Evolutionary conservation across 129 eudicot genomes (phyloP), one percentile per base, ranked within the genome.

Genomic region (Lonicera japonica): DNA sequence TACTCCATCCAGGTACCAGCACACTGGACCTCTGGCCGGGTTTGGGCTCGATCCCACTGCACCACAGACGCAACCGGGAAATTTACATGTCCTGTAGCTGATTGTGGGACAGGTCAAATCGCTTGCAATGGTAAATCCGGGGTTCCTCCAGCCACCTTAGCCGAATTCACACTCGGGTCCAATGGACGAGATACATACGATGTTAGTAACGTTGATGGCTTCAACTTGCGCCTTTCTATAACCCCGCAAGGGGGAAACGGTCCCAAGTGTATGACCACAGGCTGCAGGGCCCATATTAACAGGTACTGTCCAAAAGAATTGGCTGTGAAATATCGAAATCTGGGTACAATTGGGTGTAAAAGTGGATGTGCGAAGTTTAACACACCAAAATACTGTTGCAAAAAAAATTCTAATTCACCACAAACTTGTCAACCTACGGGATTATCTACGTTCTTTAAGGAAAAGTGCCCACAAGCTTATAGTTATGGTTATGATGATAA

Each of bases 161-260:
- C n/a, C n/a, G n/a, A n/a, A n/a, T n/a, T n/a, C n/a, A n/a, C n/a
- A n/a, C n/a, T n/a, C n/a, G n/a, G n/a, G n/a, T n/a, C n/a, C n/a
- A n/a, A n/a, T n/a, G n/a, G n/a, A n/a, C n/a, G n/a, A n/a, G n/a
- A n/a, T n/a, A n/a, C n/a, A n/a, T n/a, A n/a, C n/a, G n/a, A n/a
- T 18, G 21, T 76, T 3, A 76, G 81, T 21, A 66, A 71, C 0
- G 82, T 77, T 12, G 82, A 77, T 16, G 82, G 82, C 0, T 77
- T 58, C 61, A 77, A 71, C 36, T 23, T 77, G 1, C 77, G 73
- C 0, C 45, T 77, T 0, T 11, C 6, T 0, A 51, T 71, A 0
- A 24, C 23, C 29, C 71, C 69, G 5, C 34, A 41, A 17, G 65
- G n/a, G n/a, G n/a, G n/a, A n/a, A n/a, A 12, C 7, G 46, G 38